Conservation (phyloP, 179 eudicot species). For the Heliamphora pulchella region DNA sequence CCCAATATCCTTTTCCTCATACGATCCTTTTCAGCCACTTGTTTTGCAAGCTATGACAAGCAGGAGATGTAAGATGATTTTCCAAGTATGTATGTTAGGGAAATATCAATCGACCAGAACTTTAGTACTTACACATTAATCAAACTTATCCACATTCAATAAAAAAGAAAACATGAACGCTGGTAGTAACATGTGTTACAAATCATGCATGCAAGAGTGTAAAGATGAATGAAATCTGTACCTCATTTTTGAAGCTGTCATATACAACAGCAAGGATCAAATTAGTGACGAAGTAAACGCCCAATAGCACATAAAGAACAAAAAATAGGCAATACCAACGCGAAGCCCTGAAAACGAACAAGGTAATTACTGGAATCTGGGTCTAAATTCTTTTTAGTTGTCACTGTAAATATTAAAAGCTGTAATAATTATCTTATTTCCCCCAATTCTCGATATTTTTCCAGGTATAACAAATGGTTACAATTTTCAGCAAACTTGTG, state of each 20-base stretch:
- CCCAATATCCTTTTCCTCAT: slow-evolving; percentile 52
- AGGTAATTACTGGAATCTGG: neutral
- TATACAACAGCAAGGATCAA: slow-evolving; percentile 96
- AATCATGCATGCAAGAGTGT: neutral
- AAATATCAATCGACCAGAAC: slow-evolving; percentile 5
- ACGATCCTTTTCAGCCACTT: slow-evolving; percentile 60
- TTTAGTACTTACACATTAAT: neutral
- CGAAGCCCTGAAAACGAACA: slow-evolving; percentile 52
- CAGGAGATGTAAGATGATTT: slow-evolving; percentile 13
- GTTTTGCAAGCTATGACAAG: slow-evolving; percentile 70
- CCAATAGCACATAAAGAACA: slow-evolving; percentile 73
- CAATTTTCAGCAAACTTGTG: neutral
- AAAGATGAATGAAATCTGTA: slow-evolving; percentile 17
- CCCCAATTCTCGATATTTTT: no score
- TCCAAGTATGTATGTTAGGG: neutral
- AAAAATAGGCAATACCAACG: slow-evolving; percentile 89
- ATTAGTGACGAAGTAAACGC: slow-evolving; percentile 93
- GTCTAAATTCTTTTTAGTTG: neutral
- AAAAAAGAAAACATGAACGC: neutral
- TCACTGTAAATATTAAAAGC: neutral
- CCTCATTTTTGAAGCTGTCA: slow-evolving; percentile 90
- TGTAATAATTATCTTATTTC: no score
- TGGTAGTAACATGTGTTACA: neutral
- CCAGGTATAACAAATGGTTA: no score
- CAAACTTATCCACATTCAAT: neutral